These are phyloP conservation scores for Aspergillus hortae DNA, from an alignment of 2,329 filamentous ascomycete genomes.

Conservation along the genomic window DNA sequence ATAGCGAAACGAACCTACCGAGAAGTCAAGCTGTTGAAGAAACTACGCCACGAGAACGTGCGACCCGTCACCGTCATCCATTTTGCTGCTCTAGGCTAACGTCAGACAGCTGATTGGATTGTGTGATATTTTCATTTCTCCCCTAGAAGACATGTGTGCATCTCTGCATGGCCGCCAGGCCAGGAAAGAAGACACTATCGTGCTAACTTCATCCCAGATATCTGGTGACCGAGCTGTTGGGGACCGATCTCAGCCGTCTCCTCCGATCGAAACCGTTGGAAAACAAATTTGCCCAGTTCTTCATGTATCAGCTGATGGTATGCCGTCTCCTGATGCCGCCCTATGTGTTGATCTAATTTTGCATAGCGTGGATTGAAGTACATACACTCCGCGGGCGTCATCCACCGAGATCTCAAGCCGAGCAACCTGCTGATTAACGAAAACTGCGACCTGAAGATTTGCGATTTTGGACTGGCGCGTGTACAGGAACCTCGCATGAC, in stretches of 20 bases:
- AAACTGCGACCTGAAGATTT: conserved; percentile 99
- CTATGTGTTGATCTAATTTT: neutral
- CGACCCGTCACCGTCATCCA: conserved; percentile 18
- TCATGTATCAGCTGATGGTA: conserved; percentile 97
- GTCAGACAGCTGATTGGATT: conserved; percentile 78
- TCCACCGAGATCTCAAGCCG: conserved; percentile 95
- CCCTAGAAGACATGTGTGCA: conserved; percentile 88
- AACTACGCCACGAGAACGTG: conserved; percentile 95
- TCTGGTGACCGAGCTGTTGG: conserved; percentile 94
- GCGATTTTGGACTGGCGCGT: conserved; percentile 93
- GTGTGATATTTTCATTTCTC: conserved; percentile 99
- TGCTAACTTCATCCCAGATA: conserved; percentile 56
- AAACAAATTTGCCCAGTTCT: conserved; percentile 99
- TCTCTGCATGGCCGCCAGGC: neutral
- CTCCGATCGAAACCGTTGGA: conserved; percentile 92
- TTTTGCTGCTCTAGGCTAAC: neutral
- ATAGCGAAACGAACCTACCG: conserved; percentile 96
- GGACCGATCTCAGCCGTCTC: conserved; percentile 91
- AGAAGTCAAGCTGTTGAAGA: conserved; percentile 95
- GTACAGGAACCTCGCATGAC: conserved; percentile 99
- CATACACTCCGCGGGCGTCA: conserved; percentile 95
- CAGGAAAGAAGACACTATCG: neutral
- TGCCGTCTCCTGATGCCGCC: conserved; percentile 8
- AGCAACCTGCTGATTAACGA: conserved; percentile 99
- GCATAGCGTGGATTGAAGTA: conserved; percentile 91